Base-by-base conservation (phyloP, 2,329 filamentous ascomycete genomes). In the Neofusicoccum kwambonambiense region DNA sequence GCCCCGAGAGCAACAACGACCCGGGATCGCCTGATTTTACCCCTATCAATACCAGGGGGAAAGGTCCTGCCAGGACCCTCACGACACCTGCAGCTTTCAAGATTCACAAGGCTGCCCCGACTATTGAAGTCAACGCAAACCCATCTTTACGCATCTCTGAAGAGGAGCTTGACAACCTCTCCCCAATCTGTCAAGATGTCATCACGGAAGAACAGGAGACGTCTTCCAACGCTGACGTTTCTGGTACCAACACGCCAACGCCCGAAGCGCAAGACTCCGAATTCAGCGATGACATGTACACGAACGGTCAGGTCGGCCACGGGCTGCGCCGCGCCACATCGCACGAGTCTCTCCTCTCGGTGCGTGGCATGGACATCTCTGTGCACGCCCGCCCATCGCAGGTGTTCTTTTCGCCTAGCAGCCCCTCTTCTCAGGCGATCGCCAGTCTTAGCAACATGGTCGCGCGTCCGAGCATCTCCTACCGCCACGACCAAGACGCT, bases 331-430 rank as follows among this genome's bases (percentile, higher is more conserved):
- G 56, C 35, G 50, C 61, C 90, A 37, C 84, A 87, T 97, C 93
- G 1, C 92, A 96, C 70, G 93, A 97, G 74, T 96, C 92, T 17
- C 89, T 97, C 67, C 86, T 97, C 69, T 97, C 93, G 0, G 85
- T 97, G 1, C 87, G 89, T 0, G 93, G 92, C 2, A 89, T 97
- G 75, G 94, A 97, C 73, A 96, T 97, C 57, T 93, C 96, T 75
- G 93, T 90, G 0, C 89, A 89, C 71, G 84, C 85, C 1, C 86
- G 90, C 3, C 91, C 92, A 0, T 91, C 90, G 39, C 91, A 96
- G 71, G 84, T 95, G 65, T 86, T 89, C 17, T 80, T 80, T 67
- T 71, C 73, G 3, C 78, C 85, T 27, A 86, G 84, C 65, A 52
- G 37, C 47, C 54, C 63, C 37, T 60, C 56, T 31, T 60, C 54